Evolutionary conservation across 1,284 basidiomycete species (phyloP).

Genomic region (Leucoagaricus sp.): DNA sequence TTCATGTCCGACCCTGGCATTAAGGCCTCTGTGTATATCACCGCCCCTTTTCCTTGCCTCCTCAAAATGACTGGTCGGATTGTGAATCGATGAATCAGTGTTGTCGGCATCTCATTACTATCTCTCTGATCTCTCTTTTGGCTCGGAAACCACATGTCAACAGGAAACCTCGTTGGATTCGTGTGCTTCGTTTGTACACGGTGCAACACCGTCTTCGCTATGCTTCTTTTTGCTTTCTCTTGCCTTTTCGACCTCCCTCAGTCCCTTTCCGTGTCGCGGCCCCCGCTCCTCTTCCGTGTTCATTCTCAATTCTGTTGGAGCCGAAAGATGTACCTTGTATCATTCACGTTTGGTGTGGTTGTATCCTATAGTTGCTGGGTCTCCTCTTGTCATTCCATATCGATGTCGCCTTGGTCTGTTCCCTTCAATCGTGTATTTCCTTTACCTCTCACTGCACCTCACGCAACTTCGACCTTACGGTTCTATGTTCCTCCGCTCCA

Average conservation of each 20-base stretch:
- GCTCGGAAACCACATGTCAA: conserved; percentile 8
- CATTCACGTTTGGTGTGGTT: conserved; percentile 10
- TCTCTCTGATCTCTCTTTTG: conserved; percentile 11
- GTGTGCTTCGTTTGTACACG: neutral
- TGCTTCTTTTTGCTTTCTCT: conserved; percentile 14
- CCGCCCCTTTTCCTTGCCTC: neutral
- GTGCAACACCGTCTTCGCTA: conserved; percentile 8
- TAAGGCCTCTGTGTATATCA: neutral
- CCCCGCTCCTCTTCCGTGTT: neutral
- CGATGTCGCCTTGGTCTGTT: neutral
- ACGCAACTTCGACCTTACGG: too few species aligned
- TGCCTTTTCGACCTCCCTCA: neutral
- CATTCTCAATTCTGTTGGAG: conserved; percentile 4
- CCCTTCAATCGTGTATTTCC: neutral
- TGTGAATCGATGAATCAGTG: neutral
- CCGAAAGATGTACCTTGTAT: conserved; percentile 7
- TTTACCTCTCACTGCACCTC: neutral
- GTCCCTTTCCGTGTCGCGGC: neutral
- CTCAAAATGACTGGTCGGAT: conserved; percentile 3
- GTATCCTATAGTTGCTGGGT: conserved; percentile 2
- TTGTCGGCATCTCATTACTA: conserved; percentile 1
- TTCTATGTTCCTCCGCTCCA: neutral
- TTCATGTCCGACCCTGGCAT: conserved; percentile 4
- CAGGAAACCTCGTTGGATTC: conserved; percentile 11
- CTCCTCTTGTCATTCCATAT: neutral